Base-by-base conservation (phyloP, 2,329 filamentous ascomycete species). In the Knufia fluminis region DNA sequence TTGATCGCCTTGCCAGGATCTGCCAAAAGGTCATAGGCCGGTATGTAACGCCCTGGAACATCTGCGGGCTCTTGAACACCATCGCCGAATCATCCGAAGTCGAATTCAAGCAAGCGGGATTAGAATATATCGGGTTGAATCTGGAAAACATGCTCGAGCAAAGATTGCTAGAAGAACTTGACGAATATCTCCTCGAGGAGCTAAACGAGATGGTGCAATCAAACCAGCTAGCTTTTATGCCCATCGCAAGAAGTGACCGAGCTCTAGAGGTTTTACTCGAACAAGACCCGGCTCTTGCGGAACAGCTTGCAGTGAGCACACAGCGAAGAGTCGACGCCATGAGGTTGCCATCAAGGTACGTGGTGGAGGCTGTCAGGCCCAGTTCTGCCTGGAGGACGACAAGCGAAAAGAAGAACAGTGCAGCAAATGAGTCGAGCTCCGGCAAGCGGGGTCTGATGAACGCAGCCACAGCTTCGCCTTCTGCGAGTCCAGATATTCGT, bases 61-160 rank as follows among this genome's bases (percentile, higher is more conserved):
- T 95, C 22, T 86, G 86, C 51, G 81, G 83, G 46, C 73, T 97
- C 14, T 74, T 98, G 9, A 95, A 94, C 61, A 84, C 84, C 1
- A 85, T 96, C 52, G 85, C 87, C 39, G 85, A 86, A 2, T 94
- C 85, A 62, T 85, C 84, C 0, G 82, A 95, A 4, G 80, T 79
- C 0, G 80, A 85, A 50, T 96, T 98, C 70, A 95, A 94, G 65
- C 79, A 92, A 57, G 85, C 85, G 8, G 86, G 85, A 0, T 71
- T 97, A 24, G 87, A 95, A 64, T 98, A 96, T 62, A 80, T 96
- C 19, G 95, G 89, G 60, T 71, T 95, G 39, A 94, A 95, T 60
- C 74, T 97, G 50, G 92, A 98, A 65, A 80, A 82, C 4, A 87
- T 97, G 76, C 79, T 98, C 45, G 89, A 96, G 61, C 95, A 94